Evolutionary conservation across 495 filamentous ascomycete genomes (phyloP).

Genomic region (Lepidopterella palustris): DNA sequence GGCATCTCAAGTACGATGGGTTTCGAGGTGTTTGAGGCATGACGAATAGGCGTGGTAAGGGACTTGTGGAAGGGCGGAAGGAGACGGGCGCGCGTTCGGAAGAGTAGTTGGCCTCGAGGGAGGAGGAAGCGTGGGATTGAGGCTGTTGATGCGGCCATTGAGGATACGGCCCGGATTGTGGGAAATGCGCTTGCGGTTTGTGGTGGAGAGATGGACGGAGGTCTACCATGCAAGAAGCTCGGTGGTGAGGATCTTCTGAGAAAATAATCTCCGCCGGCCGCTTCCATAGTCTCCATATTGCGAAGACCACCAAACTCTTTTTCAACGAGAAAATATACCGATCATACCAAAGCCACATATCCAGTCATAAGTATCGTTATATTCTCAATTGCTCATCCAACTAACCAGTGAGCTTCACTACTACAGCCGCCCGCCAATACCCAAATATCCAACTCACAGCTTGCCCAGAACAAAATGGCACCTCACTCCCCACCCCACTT

Average conservation of each 20-base stretch:
- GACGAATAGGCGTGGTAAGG: conserved; percentile 6
- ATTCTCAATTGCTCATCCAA: neutral
- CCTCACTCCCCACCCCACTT: conserved; percentile 16
- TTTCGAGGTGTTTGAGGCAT: conserved; percentile 18
- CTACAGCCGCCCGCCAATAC: neutral
- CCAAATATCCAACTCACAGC: neutral
- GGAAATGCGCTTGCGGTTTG: neutral
- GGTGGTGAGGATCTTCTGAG: conserved; percentile 1
- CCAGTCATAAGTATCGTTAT: neutral
- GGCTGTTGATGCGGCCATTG: conserved; percentile 15
- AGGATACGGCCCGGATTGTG: neutral
- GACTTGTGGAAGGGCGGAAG: neutral
- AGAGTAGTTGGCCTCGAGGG: conserved; percentile 12
- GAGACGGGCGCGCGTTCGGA: conserved; percentile 8
- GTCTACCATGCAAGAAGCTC: neutral
- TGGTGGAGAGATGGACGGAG: neutral
- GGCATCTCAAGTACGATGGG: conserved; percentile 68
- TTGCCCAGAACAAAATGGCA: conserved; percentile 13
- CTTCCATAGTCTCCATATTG: neutral
- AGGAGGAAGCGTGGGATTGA: conserved; percentile 27
- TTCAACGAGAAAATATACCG: neutral
- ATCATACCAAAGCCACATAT: neutral
- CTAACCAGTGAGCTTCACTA: neutral
- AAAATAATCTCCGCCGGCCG: neutral
- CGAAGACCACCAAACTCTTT: too few species aligned